Evolutionary conservation across 768 basidiomycete genomes (phyloP).

Genomic region (Trametes punicea): DNA sequence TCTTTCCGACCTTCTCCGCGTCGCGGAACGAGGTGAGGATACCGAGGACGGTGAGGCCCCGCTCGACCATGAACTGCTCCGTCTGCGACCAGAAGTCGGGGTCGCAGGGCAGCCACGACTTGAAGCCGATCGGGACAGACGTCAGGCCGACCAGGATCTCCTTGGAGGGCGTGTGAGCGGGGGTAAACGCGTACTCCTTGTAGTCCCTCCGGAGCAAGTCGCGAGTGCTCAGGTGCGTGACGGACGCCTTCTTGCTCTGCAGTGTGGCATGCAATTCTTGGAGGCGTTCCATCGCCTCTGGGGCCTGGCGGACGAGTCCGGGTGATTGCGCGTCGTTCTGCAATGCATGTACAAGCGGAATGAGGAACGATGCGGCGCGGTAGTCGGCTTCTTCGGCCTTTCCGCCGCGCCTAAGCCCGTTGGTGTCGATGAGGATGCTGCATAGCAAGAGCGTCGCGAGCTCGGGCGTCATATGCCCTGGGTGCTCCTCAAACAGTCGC

Average conservation of each 20-base stretch:
- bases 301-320: constrained; percentile 23
- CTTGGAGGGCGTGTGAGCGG: constrained; percentile 38
- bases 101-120: constrained; percentile 49
- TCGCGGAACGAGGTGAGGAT: constrained; percentile 70
- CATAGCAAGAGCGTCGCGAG: constrained; percentile 77
- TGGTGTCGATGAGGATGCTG: constrained; percentile 85
- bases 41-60: constrained; percentile 65
- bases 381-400: constrained; percentile 71
- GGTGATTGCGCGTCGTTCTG: neutral
- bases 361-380: constrained; percentile 60
- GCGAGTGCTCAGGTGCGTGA: constrained; percentile 62
- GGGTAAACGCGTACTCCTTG: constrained; percentile 72
- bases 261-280: constrained; percentile 49
- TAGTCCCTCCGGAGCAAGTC: constrained; percentile 94
- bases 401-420: constrained; percentile 70
- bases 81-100: constrained; percentile 37
- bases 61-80: constrained; percentile 62
- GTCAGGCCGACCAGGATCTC: constrained; percentile 70
- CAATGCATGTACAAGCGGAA: constrained; percentile 40
- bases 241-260: constrained; percentile 55
- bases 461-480: constrained; percentile 44
- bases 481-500: constrained; percentile 29
- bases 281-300: constrained; percentile 42
- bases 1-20: constrained; percentile 38
- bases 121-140: constrained; percentile 72